Base-by-base conservation (phyloP, 1,284 basidiomycete species). In the Sphagnurus paluster region DNA sequence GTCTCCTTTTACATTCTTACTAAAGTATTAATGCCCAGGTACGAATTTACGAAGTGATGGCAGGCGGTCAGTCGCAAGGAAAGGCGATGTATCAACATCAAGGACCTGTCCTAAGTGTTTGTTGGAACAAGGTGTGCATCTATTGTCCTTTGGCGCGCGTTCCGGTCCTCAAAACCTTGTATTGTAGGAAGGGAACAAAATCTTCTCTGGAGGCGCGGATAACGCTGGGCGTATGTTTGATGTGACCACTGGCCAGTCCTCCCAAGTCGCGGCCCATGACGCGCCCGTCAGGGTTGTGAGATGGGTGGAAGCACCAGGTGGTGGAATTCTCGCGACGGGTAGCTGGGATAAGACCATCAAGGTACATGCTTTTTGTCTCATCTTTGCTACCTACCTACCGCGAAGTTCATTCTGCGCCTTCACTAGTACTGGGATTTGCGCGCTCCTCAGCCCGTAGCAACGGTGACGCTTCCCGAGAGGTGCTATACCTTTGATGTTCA, bases 281-380 rank as follows among this genome's bases (percentile, higher is more conserved):
- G 87, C 82, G 43, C 85, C 92, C 2, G 83, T 97, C 54, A 85
- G 84, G 56, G 80, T 77, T 48, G 79, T 93, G 26, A 75, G 79
- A 46, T 93, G 84, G 81, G 75, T 93, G 42, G 88, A 90, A 53
- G 72, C 79, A 11, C 81, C 82, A 6, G 68, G 81, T 60, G 66
- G 77, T 32, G 82, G 87, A 7, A 80, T 92, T 46, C 72, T 93
- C 28, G 87, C 84, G 11, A 95, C 93, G 0, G 93, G 90, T 1
- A 89, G 89, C 43, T 97, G 93, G 93, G 93, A 97, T 64, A 93
- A 92, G 69, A 90, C 87, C 10, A 64, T 95, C 57, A 93, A 92
- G 76, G 89, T 91, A 46, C 36, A 65, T 55, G 5, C 28, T 21
- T 41, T 33, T 23, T 28, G 11, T 16, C 11, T 23, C n/a, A n/a